These are phyloP conservation scores for Apiospora sp. DNA, from an alignment of 2,329 filamentous ascomycete genomes.

Conservation along the genomic window DNA sequence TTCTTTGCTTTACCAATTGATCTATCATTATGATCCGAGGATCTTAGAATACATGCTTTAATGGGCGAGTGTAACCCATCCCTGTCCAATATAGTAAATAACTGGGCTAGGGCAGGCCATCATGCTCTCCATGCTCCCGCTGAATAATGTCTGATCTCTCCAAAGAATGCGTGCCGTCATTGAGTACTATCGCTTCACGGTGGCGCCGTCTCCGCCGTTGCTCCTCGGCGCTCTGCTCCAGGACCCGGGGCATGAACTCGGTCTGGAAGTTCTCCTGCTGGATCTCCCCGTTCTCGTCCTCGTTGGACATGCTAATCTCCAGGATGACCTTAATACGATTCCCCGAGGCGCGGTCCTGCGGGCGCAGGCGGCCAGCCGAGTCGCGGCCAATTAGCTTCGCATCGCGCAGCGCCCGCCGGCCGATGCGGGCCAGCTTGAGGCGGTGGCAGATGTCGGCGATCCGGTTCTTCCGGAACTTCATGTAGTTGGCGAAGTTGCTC, in stretches of 20 bases:
- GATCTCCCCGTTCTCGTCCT: conserved; percentile 38
- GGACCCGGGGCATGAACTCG: conserved; percentile 46
- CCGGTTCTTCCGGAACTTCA: conserved; percentile 58
- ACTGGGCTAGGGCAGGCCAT: not conserved
- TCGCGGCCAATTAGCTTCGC: conserved; percentile 54
- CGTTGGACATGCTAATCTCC: conserved; percentile 45
- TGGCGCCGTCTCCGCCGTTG: conserved; percentile 77
- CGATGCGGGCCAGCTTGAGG: conserved; percentile 58
- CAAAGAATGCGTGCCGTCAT: conserved; percentile 81
- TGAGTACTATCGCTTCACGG: conserved; percentile 89
- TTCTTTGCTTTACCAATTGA: not conserved
- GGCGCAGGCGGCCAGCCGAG: conserved; percentile 31
- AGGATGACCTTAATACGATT: conserved; percentile 46
- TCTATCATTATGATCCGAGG: not conserved
- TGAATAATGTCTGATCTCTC: conserved; percentile 82
- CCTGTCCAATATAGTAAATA: not conserved
- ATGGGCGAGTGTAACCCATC: not conserved
- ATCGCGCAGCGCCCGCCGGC: conserved; percentile 59
- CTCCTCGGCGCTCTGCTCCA: conserved; percentile 69
- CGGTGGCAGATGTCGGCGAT: conserved; percentile 61
- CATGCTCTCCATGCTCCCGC: conserved; percentile 52
- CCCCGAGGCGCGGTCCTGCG: conserved; percentile 33
- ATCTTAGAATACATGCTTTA: not conserved
- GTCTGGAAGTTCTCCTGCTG: conserved; percentile 41
- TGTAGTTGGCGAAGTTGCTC: conserved; percentile 62